Base-by-base conservation (phyloP, 495 filamentous ascomycete genomes). In the Neurospora sublineolata region DNA sequence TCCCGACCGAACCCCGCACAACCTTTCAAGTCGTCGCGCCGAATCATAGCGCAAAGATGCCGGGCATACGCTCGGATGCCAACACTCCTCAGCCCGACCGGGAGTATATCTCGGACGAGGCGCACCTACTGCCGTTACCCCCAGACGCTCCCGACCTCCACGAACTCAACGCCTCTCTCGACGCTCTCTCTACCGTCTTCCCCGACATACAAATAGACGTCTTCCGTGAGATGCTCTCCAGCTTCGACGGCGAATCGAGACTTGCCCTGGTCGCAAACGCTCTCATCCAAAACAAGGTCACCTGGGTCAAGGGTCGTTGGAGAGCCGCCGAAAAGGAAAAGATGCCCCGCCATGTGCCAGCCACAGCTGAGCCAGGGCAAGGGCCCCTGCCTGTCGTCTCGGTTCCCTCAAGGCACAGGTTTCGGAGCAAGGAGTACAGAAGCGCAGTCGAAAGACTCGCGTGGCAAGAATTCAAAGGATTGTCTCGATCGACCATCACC, bases 121-220 rank as follows among this genome's bases (percentile, higher is more conserved):
- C 81, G 6, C 80, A 88, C 44, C 79, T 87, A 3, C 68, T 68
- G 37, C 76, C 80, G 7, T 74, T 80, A 68, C 73, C 77, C 4
- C 75, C 79, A 71, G 86, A 89, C n/a, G 80, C 86, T 20, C 83
- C 82, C 37, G 84, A 89, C 69, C 86, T 94, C 30, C 83, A 86
- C 46, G 89, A 91, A 42, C 83, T 97, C 27, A 99, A 99, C 80
- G 80, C 84, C 16, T 86, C 89, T 52, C 87, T 99, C 69, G 86
- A 88, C 40, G 85, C 84, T 1, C 87, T 99, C 12, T 88, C 88
- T 4, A 86, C 85, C 7, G 84, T 97, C 3, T 99, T 99, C 74
- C 95, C 95, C 7, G 89, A 97, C 79, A 84, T 97, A 30, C 89
- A 92, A 70, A 84, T 94, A 72, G 93, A 97, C 70, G 94, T 97